These are phyloP conservation scores for Penicillium nordicum DNA, from an alignment of 2,329 filamentous ascomycete species.

Conservation along the genomic window DNA sequence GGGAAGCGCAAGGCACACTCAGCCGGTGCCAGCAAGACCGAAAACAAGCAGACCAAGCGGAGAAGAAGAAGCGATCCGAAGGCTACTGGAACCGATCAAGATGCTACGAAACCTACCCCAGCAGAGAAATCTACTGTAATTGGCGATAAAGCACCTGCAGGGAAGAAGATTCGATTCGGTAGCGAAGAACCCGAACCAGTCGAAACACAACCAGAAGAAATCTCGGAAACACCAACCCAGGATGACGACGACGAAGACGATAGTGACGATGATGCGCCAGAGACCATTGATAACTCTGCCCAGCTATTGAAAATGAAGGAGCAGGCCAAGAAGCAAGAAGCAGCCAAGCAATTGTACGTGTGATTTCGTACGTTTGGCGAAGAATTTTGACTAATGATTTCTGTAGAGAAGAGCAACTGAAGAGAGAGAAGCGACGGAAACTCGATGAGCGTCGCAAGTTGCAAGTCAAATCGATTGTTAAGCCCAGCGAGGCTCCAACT, in stretches of 20 bases:
- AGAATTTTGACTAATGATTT: conserved; percentile 19
- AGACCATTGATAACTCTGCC: conserved; percentile 41
- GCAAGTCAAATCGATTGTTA: conserved; percentile 35
- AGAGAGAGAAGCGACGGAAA: conserved; percentile 41
- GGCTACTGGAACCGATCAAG: conserved; percentile 16
- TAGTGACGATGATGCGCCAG: conserved; percentile 42
- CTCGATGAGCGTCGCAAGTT: conserved; percentile 39
- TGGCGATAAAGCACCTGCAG: conserved; percentile 15
- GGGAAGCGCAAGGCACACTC: conserved; percentile 36
- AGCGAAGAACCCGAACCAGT: conserved; percentile 40
- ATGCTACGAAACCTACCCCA: conserved; percentile 7
- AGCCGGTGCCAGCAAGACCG: conserved; percentile 19
- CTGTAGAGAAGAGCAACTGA: conserved; percentile 37
- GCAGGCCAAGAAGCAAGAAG: conserved; percentile 39
- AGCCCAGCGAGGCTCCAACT: conserved; percentile 26
- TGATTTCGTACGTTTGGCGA: background rate
- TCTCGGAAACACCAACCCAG: conserved; percentile 17
- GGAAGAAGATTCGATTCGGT: conserved; percentile 37
- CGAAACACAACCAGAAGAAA: conserved; percentile 19
- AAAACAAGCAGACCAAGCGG: conserved; percentile 33
- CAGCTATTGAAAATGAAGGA: conserved; percentile 39
- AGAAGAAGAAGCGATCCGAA: conserved; percentile 31
- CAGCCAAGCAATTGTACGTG: conserved; percentile 37
- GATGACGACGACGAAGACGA: conserved; percentile 30
- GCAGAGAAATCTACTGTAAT: conserved; percentile 11